These are phyloP conservation scores for Sergeia podlipaevii DNA, from an alignment of 208 protist genomes.

Conservation along the genomic window DNA sequence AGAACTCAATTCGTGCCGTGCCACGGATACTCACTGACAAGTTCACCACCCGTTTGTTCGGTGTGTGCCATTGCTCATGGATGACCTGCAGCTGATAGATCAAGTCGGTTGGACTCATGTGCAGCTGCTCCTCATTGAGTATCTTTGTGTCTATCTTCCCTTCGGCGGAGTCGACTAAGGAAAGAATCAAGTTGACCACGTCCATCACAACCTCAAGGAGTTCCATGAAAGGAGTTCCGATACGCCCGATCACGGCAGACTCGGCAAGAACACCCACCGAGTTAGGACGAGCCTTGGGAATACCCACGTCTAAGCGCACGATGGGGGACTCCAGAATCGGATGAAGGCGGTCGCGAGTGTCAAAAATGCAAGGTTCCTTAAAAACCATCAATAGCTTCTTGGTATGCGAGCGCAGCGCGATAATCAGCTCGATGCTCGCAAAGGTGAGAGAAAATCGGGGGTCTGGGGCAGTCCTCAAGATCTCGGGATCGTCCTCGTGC, in stretches of 20 bases:
- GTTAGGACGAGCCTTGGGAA: conserved; percentile 27
- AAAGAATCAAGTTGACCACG: conserved; percentile 61
- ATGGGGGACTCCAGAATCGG: conserved; percentile 41
- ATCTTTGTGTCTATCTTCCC: neutral
- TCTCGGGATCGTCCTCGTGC: conserved; percentile 52
- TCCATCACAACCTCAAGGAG: conserved; percentile 78
- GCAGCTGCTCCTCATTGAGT: neutral
- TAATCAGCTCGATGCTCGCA: conserved; percentile 39
- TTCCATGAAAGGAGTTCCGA: conserved; percentile 78
- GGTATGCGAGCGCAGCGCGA: conserved; percentile 43
- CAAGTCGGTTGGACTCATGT: neutral
- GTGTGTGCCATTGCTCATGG: conserved; percentile 6
- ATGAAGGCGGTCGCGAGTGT: conserved; percentile 27
- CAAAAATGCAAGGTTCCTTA: conserved; percentile 40
- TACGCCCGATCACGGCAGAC: conserved; percentile 27
- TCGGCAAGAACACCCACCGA: conserved; percentile 34
- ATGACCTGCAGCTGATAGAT: neutral
- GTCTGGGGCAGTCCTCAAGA: conserved; percentile 17
- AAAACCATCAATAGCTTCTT: conserved; percentile 48
- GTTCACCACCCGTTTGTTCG: conserved; percentile 49
- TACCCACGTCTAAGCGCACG: conserved; percentile 32
- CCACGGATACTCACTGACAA: conserved; percentile 59
- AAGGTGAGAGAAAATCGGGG: conserved; percentile 61
- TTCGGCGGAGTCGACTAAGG: conserved; percentile 17
- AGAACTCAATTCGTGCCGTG: conserved; percentile 42